These are phyloP conservation scores for Paracorniculantispora psalliotae DNA, from an alignment of 2,329 filamentous ascomycete species.

Conservation along the genomic window DNA sequence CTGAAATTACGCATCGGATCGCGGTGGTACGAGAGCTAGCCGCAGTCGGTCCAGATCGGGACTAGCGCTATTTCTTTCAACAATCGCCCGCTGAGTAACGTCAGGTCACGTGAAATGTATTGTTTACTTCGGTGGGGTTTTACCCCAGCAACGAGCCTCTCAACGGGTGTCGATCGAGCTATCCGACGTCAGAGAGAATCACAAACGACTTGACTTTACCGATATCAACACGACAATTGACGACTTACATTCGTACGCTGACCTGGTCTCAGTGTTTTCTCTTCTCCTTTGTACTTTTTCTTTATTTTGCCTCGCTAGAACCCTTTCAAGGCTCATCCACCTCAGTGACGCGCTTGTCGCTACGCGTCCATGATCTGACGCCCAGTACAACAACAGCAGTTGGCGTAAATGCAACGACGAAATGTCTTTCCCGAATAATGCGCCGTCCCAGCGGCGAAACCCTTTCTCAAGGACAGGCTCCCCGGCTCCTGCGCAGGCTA, in stretches of 20 bases:
- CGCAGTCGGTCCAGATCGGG: neutral
- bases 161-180: neutral
- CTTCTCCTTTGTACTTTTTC: conserved; percentile 18
- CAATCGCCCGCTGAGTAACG: neutral
- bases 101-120: conserved; percentile 19
- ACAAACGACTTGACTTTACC: neutral
- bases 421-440: conserved; percentile 33
- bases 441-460: conserved; percentile 64
- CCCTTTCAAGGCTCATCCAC: neutral
- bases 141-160: conserved; percentile 24
- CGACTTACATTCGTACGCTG: neutral
- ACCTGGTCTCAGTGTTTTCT: neutral
- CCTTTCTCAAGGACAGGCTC: conserved; percentile 70
- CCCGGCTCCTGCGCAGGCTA: conserved; percentile 56
- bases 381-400: conserved; percentile 21
- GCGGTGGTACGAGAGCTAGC: conserved; percentile 1
- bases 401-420: conserved; percentile 21
- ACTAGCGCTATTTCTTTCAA: neutral
- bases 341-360: conserved; percentile 21
- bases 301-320: conserved; percentile 9
- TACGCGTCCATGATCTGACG: conserved; percentile 17
- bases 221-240: conserved; percentile 5
- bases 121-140: conserved; percentile 26
- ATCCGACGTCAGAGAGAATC: neutral
- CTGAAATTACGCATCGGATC: neutral